Evolutionary conservation across 1,284 basidiomycete genomes (phyloP).

Genomic region (Laetiporus sulphureus): DNA sequence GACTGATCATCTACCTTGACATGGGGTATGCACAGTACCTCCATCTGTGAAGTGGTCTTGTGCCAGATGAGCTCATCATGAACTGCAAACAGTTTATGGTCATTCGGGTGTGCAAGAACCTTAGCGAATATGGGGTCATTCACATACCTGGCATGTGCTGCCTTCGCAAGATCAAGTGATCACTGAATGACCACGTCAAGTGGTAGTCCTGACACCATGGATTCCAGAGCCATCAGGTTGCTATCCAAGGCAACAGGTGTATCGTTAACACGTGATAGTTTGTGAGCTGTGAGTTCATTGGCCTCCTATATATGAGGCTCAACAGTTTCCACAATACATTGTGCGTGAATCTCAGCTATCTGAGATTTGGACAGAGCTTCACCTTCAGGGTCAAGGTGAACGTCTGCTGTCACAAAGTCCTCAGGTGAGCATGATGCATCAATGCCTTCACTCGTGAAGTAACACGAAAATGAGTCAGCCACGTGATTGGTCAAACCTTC

Average conservation of each 20-base stretch:
- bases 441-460: too few species aligned
- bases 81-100: slow-evolving; percentile 1
- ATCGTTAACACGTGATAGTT: neutral
- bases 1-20: too few species aligned
- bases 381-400: too few species aligned
- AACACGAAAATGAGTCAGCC: slow-evolving; percentile 26
- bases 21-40: too few species aligned
- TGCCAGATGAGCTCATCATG: slow-evolving; percentile 7
- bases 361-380: too few species aligned
- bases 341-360: slow-evolving; percentile 7
- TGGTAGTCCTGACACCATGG: neutral
- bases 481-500: slow-evolving; percentile 27
- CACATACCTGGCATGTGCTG: neutral
- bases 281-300: neutral
- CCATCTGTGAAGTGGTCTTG: slow-evolving; percentile 5
- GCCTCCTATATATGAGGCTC: neutral
- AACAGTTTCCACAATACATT: slow-evolving; percentile 1
- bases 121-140: slow-evolving; percentile 2
- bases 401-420: too few species aligned
- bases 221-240: slow-evolving; percentile 1
- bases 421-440: too few species aligned
- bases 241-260: neutral
- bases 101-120: neutral
- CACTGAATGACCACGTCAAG: slow-evolving; percentile 2
- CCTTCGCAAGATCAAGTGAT: neutral